These are phyloP conservation scores for Collybia sp. DNA, from an alignment of 768 basidiomycete species.

Conservation along the genomic window DNA sequence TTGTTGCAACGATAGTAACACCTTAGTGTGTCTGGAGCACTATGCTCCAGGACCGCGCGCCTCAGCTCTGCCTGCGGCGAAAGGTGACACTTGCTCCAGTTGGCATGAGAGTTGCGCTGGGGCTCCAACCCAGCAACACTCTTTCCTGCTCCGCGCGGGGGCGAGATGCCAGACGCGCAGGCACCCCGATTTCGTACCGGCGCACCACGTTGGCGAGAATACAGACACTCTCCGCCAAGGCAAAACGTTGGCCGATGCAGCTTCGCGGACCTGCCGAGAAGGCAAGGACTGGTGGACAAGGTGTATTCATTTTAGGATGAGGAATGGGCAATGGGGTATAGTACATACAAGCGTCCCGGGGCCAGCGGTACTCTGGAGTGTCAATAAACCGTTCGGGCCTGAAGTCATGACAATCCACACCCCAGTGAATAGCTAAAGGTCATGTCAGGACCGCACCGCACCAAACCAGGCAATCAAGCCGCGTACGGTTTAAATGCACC, in stretches of 20 bases:
- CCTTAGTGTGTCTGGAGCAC: no score
- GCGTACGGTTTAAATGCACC: conserved; percentile 41
- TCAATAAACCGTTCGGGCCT: conserved; percentile 49
- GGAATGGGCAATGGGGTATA: neutral
- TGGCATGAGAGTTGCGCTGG: conserved; percentile 30
- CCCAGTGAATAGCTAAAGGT: conserved; percentile 43
- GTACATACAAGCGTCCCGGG: conserved; percentile 41
- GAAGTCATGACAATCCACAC: conserved; percentile 37
- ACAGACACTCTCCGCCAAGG: conserved; percentile 34
- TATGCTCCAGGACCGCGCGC: no score
- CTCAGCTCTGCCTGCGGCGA: no score
- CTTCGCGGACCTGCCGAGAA: conserved; percentile 42
- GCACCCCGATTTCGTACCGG: conserved; percentile 34
- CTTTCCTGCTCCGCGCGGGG: conserved; percentile 27
- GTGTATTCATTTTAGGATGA: neutral
- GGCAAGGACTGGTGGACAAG: conserved; percentile 28
- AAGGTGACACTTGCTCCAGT: conserved; percentile 18
- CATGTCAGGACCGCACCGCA: neutral
- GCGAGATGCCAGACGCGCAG: conserved; percentile 24
- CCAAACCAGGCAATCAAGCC: no score
- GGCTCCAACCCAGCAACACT: conserved; percentile 29
- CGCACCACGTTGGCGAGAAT: conserved; percentile 39
- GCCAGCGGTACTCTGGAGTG: conserved; percentile 44
- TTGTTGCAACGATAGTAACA: no score
- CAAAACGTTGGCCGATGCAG: conserved; percentile 48